Percentiles rank a stretch among this genome's conserved stretches.
phyloP scores from a whole-genome alignment of 2,329 filamentous ascomycete genomes.

The Rutstroemia sp. region DNA sequence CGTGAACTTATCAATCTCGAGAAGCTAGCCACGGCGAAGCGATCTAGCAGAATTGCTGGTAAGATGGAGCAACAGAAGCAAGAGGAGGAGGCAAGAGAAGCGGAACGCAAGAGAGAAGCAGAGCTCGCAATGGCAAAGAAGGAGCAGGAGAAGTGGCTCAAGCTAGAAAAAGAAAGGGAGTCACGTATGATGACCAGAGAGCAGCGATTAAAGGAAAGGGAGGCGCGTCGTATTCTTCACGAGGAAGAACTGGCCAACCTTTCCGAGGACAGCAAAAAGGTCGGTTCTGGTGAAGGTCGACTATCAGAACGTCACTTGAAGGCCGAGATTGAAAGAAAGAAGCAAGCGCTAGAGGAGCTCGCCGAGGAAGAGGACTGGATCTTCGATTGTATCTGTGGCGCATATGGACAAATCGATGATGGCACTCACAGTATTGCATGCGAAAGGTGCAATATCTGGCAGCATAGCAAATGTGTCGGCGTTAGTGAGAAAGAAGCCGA shows the following conservation, averaged over 20 bases:
- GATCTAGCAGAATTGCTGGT: constrained; percentile 80
- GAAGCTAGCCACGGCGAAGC: constrained; percentile 87
- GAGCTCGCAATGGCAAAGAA: constrained; percentile 62
- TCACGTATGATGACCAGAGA: constrained; percentile 77
- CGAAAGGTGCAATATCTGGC: constrained; percentile 91
- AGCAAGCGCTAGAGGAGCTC: constrained; percentile 67
- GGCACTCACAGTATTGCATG: constrained; percentile 91
- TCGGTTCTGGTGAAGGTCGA: constrained; percentile 48
- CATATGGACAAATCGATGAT: constrained; percentile 89
- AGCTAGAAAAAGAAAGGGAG: constrained; percentile 66
- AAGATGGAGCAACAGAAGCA: constrained; percentile 72
- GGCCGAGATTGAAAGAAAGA: constrained; percentile 72
- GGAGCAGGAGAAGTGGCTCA: constrained; percentile 52
- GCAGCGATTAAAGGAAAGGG: constrained; percentile 77
- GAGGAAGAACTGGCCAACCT: constrained; percentile 77
- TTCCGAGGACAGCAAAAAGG: constrained; percentile 64
- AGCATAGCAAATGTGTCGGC: constrained; percentile 87
- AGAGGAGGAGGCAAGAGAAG: constrained; percentile 64
- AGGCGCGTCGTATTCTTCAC: constrained; percentile 72
- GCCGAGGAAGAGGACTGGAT: constrained; percentile 72
- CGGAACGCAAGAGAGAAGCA: constrained; percentile 54
- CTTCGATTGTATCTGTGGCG: constrained; percentile 89
- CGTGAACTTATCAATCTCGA: constrained; percentile 75
- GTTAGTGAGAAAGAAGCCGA: constrained; percentile 76
- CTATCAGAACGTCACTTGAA: constrained; percentile 75